These are phyloP conservation scores for Stropharia rugosoannulata DNA, from an alignment of 768 basidiomycete genomes.

Conservation along the genomic window DNA sequence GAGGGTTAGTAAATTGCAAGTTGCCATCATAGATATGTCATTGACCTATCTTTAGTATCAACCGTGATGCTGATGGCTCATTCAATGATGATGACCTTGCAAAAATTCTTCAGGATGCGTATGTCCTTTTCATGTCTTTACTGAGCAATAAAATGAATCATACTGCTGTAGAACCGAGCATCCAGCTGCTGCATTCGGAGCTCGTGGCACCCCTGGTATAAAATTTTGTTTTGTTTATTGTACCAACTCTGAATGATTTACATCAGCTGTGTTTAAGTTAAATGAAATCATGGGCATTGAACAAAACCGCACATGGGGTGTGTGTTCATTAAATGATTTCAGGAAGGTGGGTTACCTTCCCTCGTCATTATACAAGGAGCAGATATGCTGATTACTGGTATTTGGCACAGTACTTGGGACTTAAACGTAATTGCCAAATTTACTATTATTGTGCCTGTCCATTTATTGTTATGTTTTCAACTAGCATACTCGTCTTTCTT, in stretches of 20 bases:
- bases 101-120: constrained; percentile 66
- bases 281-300: constrained; percentile 88
- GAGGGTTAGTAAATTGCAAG: constrained; percentile 38
- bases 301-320: constrained; percentile 74
- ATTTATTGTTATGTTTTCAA: background rate
- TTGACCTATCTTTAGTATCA: constrained; percentile 38
- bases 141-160: background rate
- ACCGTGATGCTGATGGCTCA: constrained; percentile 55
- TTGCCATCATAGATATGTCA: background rate
- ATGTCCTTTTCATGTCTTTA: constrained; percentile 23
- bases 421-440: constrained; percentile 58
- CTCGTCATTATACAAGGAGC: background rate
- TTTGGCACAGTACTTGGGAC: constrained; percentile 57
- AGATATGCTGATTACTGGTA: background rate
- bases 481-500: constrained; percentile 69
- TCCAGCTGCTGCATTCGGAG: constrained; percentile 72
- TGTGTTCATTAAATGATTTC: constrained; percentile 84
- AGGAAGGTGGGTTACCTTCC: constrained; percentile 38
- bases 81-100: constrained; percentile 78
- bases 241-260: background rate
- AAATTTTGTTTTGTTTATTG: background rate
- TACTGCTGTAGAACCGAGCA: constrained; percentile 54
- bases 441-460: background rate
- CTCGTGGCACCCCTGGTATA: constrained; percentile 67
- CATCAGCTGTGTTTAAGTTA: constrained; percentile 58